These are phyloP conservation scores for Stenocarpella maydis DNA, from an alignment of 2,329 filamentous ascomycete genomes.

Conservation along the genomic window DNA sequence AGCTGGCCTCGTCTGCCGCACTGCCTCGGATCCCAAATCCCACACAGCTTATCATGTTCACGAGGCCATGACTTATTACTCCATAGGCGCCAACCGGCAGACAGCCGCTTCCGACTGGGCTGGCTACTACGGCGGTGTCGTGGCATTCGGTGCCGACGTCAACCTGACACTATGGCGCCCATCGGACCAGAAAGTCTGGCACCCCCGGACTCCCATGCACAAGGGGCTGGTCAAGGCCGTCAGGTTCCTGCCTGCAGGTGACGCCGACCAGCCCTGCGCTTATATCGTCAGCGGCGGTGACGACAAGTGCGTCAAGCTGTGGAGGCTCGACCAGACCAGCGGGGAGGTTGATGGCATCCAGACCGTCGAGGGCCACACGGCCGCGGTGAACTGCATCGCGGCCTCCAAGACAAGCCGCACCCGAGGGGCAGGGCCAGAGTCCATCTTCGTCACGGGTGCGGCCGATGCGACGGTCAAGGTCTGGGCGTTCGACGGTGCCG, in stretches of 20 bases:
- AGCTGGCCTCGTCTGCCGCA: background rate
- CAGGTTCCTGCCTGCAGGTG: constrained; percentile 70
- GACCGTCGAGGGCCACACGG: constrained; percentile 72
- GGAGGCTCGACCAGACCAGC: constrained; percentile 59
- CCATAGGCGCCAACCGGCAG: constrained; percentile 89
- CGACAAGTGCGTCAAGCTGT: constrained; percentile 80
- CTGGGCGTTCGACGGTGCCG: constrained; percentile 70
- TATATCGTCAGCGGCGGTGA: constrained; percentile 82
- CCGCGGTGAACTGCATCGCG: constrained; percentile 76
- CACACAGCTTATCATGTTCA: constrained; percentile 20
- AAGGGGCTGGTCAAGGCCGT: constrained; percentile 83
- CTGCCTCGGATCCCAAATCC: background rate
- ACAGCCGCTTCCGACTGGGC: constrained; percentile 89
- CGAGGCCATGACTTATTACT: constrained; percentile 60
- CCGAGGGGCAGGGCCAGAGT: constrained; percentile 30
- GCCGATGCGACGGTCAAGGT: constrained; percentile 77
- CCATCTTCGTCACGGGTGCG: constrained; percentile 77
- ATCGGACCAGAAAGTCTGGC: constrained; percentile 19
- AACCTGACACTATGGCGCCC: constrained; percentile 91
- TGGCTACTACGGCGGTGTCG: constrained; percentile 66
- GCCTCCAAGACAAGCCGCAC: constrained; percentile 45
- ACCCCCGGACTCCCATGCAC: constrained; percentile 64
- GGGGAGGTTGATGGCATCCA: constrained; percentile 48
- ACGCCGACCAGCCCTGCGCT: constrained; percentile 53
- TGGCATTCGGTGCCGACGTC: constrained; percentile 89